These are phyloP conservation scores for Hericium coralloides DNA, from an alignment of 768 basidiomycete genomes.

Conservation along the genomic window DNA sequence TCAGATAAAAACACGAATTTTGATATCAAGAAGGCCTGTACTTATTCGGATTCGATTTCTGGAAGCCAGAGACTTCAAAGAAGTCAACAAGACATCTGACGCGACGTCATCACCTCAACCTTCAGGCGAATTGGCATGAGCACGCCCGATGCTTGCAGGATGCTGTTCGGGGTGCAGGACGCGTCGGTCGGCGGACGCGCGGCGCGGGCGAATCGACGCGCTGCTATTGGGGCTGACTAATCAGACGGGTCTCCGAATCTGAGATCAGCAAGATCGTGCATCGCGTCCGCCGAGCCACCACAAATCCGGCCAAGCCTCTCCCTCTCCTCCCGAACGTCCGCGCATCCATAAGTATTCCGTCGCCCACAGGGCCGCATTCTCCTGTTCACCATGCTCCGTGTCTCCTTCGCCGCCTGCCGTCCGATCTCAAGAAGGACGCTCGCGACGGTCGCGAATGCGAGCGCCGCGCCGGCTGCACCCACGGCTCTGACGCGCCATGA, in stretches of 20 bases:
- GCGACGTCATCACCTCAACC: too few relatives aligned
- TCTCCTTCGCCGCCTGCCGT: conserved; percentile 13
- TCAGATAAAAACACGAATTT: too few relatives aligned
- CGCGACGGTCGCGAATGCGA: conserved; percentile 48
- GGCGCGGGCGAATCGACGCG: too few relatives aligned
- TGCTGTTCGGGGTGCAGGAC: not conserved
- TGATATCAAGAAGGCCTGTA: too few relatives aligned
- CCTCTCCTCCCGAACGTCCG: not conserved
- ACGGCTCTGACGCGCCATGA: conserved; percentile 38
- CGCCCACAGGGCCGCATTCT: not conserved
- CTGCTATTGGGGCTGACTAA: not conserved
- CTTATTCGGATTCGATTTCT: too few relatives aligned
- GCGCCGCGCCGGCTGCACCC: conserved; percentile 4
- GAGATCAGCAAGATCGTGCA: not conserved
- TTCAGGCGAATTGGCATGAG: too few relatives aligned
- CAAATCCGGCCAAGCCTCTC: not conserved
- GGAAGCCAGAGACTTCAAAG: too few relatives aligned
- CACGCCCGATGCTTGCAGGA: too few relatives aligned
- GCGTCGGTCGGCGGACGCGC: not conserved
- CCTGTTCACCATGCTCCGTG: conserved; percentile 31
- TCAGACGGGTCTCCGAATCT: not conserved
- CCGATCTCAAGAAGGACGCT: conserved; percentile 36
- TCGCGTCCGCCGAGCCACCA: not conserved
- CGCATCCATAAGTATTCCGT: not conserved
- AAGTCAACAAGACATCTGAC: too few relatives aligned